Evolutionary conservation across 768 basidiomycete species (phyloP), one percentile per base, ranked within the genome.

Genomic region (Leccinellum rugosiceps): DNA sequence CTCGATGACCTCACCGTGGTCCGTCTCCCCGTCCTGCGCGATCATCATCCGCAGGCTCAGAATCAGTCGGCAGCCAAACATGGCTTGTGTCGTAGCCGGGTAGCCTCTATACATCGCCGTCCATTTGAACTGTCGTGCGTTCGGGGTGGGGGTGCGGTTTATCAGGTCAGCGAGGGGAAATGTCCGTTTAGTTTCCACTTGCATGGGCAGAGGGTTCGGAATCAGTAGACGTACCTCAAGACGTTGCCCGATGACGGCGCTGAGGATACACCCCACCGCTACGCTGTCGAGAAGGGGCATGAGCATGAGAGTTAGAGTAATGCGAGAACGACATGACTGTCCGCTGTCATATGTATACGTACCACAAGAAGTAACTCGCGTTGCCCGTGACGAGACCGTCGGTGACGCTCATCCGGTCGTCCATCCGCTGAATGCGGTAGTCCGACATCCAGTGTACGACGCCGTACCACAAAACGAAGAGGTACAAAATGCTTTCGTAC

Each of bases 401-500:
- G 1, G 43, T 17, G n/a, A 48, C 17, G 41, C 23, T n/a, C 6
- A 30, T 9, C 21, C 34, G 23, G 21, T 47, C 14, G n/a, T 47
- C 10, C 9, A 57, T 26, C 4, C 30, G 30, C 19, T 31, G 19
- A 13, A 50, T 30, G 11, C 49, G 49, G 7, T 28, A 28, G 32
- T 31, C 26, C 11, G 49, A 50, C 19, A 52, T 11, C 31, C 28
- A 31, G 17, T 32, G 19, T 13, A 35, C 26, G 30, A 58, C 11
- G 3, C 46, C 48, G 14, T 49, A 35, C 52, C 57, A 58, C 44
- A 53, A 17, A 7, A 55, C 61, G n/a, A 62, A 53, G 23, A 55
- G 21, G 23, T 59, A 62, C 14, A 62, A 50, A 0, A 49, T 4
- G 5, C 55, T 50, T 17, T 62, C 61, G 45, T 52, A 57, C 38